Evolutionary conservation across 495 filamentous ascomycete genomes (phyloP).

Genomic region (Daldinia grandis): DNA sequence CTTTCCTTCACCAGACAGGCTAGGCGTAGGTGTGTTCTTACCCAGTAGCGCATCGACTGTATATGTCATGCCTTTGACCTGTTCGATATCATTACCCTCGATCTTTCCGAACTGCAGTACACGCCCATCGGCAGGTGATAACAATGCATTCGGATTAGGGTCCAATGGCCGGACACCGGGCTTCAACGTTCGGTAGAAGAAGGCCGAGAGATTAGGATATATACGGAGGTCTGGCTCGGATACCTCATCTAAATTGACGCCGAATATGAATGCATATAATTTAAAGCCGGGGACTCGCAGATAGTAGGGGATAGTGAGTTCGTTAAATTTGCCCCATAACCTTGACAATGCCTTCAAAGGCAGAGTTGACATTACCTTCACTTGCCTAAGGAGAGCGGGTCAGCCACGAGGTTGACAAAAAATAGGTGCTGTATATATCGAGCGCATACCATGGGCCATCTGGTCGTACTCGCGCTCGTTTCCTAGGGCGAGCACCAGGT

Average conservation of each 20-base stretch:
- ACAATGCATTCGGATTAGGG: conserved; percentile 75
- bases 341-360: conserved; percentile 93
- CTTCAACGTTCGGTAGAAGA: conserved; percentile 96
- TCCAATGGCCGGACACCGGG: conserved; percentile 90
- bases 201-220: conserved; percentile 92
- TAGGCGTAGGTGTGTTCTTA: conserved; percentile 59
- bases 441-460: conserved; percentile 82
- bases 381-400: conserved; percentile 67
- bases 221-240: conserved; percentile 84
- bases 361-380: conserved; percentile 95
- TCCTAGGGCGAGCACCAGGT: conserved; percentile 60
- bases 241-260: conserved; percentile 90
- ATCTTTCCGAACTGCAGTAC: conserved; percentile 93
- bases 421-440: not conserved
- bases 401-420: conserved; percentile 14
- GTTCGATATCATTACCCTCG: conserved; percentile 92
- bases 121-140: conserved; percentile 89
- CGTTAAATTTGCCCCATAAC: conserved; percentile 95
- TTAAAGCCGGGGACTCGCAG: conserved; percentile 94
- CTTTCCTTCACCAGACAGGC: conserved; percentile 46
- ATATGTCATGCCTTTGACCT: conserved; percentile 98
- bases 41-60: conserved; percentile 92
- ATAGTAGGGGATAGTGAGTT: conserved; percentile 87
- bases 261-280: conserved; percentile 90
- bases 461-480: conserved; percentile 74